Conservation (phyloP, 192 early-diverging fungal species). For the Polychytrium aggregatum region DNA sequence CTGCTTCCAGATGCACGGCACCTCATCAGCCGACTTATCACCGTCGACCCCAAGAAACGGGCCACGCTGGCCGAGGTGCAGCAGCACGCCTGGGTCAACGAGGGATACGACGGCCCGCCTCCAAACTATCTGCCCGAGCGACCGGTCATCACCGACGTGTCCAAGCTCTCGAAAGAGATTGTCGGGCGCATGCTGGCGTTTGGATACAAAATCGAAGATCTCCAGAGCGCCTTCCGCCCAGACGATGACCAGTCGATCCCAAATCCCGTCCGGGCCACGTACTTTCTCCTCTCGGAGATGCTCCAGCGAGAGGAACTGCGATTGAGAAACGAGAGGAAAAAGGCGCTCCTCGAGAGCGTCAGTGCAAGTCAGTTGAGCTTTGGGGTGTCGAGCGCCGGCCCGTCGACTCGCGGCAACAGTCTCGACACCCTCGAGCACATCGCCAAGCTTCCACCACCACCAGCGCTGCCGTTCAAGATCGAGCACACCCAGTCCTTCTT, state of each 20-base stretch:
- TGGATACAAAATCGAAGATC: slow-evolving; percentile 31
- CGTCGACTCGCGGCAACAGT: no score
- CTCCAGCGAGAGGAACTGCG: slow-evolving; percentile 26
- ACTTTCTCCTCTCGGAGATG: slow-evolving; percentile 43
- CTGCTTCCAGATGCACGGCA: slow-evolving; percentile 28
- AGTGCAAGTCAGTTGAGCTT: no score
- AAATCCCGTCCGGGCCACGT: slow-evolving; percentile 34
- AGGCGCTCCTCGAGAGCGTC: no score
- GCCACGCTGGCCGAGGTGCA: slow-evolving; percentile 60
- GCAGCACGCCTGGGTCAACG: slow-evolving; percentile 68
- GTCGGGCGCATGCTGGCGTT: slow-evolving; percentile 29
- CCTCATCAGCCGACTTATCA: slow-evolving; percentile 59
- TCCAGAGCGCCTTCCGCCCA: slow-evolving; percentile 24
- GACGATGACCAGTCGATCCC: slow-evolving; percentile 12
- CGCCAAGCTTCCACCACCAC: no score
- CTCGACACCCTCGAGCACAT: no score
- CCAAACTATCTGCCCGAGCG: slow-evolving; percentile 54
- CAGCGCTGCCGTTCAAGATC: no score
- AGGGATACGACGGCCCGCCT: slow-evolving; percentile 50
- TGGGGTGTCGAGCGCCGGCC: no score
- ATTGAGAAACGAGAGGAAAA: slow-evolving; percentile 4
- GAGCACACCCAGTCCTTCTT: no score
- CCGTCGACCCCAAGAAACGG: slow-evolving; percentile 56
- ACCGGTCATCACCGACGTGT: slow-evolving; percentile 7
- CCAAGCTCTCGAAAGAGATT: slow-evolving; percentile 21